phyloP scores from a whole-genome alignment of 176 grass and related monocot genomes.

The Thalia dealbata region DNA sequence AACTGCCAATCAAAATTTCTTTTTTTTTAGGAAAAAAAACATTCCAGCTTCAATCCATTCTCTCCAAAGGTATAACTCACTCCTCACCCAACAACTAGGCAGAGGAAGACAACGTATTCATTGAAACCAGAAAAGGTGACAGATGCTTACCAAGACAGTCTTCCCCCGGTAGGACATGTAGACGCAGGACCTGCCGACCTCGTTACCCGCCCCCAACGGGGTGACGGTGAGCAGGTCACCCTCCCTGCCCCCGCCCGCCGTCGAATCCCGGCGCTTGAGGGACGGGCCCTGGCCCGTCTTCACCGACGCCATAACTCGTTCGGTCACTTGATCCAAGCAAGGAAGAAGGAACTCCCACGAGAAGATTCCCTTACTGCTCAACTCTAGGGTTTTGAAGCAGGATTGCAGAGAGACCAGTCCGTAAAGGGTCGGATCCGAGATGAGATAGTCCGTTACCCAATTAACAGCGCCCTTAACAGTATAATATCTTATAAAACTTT shows the following conservation, averaged over 20 bases:
- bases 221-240: slow-evolving; percentile 63
- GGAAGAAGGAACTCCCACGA: too few relatives aligned
- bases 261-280: slow-evolving; percentile 7
- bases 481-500: too few relatives aligned
- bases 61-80: neutral
- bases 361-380: too few relatives aligned
- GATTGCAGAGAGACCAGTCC: neutral
- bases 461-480: too few relatives aligned
- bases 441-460: neutral
- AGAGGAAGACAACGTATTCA: neutral
- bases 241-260: slow-evolving; percentile 24
- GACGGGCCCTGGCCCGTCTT: slow-evolving; percentile 5
- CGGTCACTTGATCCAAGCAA: neutral
- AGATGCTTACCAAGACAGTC: slow-evolving; percentile 49
- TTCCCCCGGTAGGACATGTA: slow-evolving; percentile 94
- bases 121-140: neutral
- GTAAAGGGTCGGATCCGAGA: neutral
- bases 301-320: slow-evolving; percentile 21
- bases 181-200: slow-evolving; percentile 94
- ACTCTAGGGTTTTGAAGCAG: neutral
- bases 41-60: neutral
- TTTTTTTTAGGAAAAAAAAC: neutral
- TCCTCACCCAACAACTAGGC: neutral
- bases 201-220: slow-evolving; percentile 79
- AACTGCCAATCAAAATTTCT: slow-evolving; percentile 30